These are phyloP conservation scores for Aegilops umbellulata DNA, from an alignment of 176 grass and related monocot genomes.

Conservation along the genomic window DNA sequence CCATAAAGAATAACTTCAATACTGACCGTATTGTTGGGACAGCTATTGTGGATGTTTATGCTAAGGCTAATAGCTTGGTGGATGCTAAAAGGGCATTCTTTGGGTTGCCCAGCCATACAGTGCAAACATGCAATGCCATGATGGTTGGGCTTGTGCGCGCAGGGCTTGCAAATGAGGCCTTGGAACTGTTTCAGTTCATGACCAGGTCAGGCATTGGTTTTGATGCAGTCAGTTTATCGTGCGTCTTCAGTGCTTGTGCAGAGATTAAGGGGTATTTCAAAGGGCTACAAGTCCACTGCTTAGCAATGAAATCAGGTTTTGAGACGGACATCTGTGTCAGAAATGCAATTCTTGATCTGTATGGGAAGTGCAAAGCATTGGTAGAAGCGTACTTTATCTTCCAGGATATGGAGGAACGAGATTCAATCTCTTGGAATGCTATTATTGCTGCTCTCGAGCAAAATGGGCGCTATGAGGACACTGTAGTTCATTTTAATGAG, in stretches of 20 bases:
- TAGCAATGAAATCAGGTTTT: conserved; percentile 69
- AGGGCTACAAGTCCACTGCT: conserved; percentile 69
- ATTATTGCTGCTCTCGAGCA: conserved; percentile 78
- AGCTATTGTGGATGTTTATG: conserved; percentile 82
- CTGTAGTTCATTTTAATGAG: conserved; percentile 63
- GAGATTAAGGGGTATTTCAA: conserved; percentile 55
- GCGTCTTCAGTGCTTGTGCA: conserved; percentile 70
- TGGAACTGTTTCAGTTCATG: conserved; percentile 68
- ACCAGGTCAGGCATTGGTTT: conserved; percentile 48
- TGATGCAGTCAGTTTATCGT: conserved; percentile 70
- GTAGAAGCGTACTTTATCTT: conserved; percentile 60
- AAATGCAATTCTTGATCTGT: conserved; percentile 84
- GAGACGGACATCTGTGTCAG: conserved; percentile 49
- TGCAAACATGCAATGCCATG: conserved; percentile 80
- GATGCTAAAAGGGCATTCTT: conserved; percentile 67
- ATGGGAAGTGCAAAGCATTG: conserved; percentile 83
- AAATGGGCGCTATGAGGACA: conserved; percentile 58
- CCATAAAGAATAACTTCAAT: conserved; percentile 70
- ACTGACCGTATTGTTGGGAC: conserved; percentile 70
- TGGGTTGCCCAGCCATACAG: conserved; percentile 47
- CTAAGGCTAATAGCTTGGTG: conserved; percentile 57
- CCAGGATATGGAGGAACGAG: conserved; percentile 67
- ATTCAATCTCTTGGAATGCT: conserved; percentile 83
- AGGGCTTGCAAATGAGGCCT: conserved; percentile 45
- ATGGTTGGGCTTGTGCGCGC: conserved; percentile 71